Base-by-base conservation (phyloP, 768 basidiomycete genomes). In the Tricholomella constricta region DNA sequence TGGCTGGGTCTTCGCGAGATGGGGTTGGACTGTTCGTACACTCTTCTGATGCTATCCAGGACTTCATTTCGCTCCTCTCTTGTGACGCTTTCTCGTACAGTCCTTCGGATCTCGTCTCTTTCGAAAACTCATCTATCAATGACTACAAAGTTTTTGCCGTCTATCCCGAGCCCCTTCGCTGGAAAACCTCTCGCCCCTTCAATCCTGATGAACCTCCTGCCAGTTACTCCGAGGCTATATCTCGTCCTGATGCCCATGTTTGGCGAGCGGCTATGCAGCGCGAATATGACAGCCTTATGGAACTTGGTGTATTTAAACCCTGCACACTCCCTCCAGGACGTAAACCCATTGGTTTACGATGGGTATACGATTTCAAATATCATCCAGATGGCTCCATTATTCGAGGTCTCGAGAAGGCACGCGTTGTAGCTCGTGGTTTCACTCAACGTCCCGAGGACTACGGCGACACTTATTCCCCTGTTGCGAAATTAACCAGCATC, bases 291-390 rank as follows among this genome's bases (percentile, higher is more conserved):
- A n/a, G n/a, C n/a, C n/a, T n/a, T n/a, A n/a, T n/a, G n/a, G n/a
- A n/a, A n/a, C n/a, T n/a, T n/a, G n/a, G n/a, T n/a, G n/a, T n/a
- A n/a, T n/a, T n/a, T n/a, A n/a, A n/a, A n/a, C n/a, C n/a, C n/a
- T n/a, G n/a, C n/a, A n/a, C n/a, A n/a, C n/a, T n/a, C n/a, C n/a
- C n/a, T n/a, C n/a, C n/a, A n/a, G n/a, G n/a, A n/a, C n/a, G n/a
- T n/a, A 35, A 35, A 14, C 11, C 34, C 12, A 35, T 35, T 14
- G 34, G 64, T 0, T 53, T 61, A 8, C 48, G 52, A 8, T 75
- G 75, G 74, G 71, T 72, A 2, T 75, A 63, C 52, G 62, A 60
- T 3, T 56, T 68, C 46, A 81, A 82, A 61, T 57, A 54, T 25
- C 62, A 79, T 53, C 51, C 63, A 1, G 52, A 71, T 25, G 77